Evolutionary conservation across 1,284 basidiomycete species (phyloP), one percentile per base, ranked within the genome.

Genomic region (Earliella scabrosa): DNA sequence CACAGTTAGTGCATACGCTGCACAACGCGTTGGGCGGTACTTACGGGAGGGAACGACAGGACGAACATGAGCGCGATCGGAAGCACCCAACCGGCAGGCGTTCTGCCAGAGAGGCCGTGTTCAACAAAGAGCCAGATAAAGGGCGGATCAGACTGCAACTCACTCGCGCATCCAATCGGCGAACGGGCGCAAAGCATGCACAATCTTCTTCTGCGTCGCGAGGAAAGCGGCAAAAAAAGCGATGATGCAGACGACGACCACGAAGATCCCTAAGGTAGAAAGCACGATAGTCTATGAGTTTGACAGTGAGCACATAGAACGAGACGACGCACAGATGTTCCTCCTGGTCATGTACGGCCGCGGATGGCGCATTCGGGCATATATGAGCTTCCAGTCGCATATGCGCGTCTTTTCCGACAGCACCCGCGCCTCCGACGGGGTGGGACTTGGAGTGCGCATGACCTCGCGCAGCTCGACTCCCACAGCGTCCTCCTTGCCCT

Each of bases 11-110:
- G n/a, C n/a, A n/a, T n/a, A n/a, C n/a, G n/a, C n/a, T n/a, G n/a
- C n/a, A n/a, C n/a, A n/a, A 31, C 13, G 29, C 7, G 13, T 31
- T 7, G 6, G 29, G 29, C 6, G 11, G 26, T 18, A 63, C 81
- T 57, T 65, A 87, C 87, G 1, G 87, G 89, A 57, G 88, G 88
- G 69, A 91, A 89, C 0, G 88, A 90, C 27, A 93, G 82, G 58
- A 92, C 75, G 66, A 92, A 88, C 31, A 92, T 76, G 49, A 93
- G 77, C 43, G 75, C 90, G 44, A 95, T 92, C 2, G 93, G 93
- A 41, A 96, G 91, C 14, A 89, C 68, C 87, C 87, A 96, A 16
- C 94, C 93, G 29, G 59, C 69, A 3, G 67, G 67, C 16, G 71
- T 59, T 34, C 72, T 73, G 48, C 11, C 13, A 26, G 26, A 18